Base-by-base conservation (phyloP, 441 rosid species). In the Monsonia emarginata region DNA sequence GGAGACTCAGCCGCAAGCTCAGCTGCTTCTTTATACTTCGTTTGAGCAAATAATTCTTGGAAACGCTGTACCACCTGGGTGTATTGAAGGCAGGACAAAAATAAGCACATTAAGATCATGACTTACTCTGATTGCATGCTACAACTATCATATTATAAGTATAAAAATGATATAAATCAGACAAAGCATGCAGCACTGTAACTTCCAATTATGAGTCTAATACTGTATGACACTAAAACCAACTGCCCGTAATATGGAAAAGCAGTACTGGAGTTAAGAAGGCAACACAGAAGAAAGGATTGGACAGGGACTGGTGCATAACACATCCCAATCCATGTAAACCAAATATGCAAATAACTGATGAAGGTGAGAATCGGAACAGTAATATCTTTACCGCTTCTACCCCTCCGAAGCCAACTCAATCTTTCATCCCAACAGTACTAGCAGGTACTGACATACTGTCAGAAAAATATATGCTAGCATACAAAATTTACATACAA, bases 1-100 rank as follows among this genome's bases (percentile, higher is more conserved):
- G 99, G 99, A 71, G 99, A 92, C 75, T 95, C 99, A 58, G 99
- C 99, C 75, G 99, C 99, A 76, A 95, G 97, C 85, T 95, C 98
- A 42, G 99, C 99, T 50, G 99, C 99, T 81, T 92, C 98, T 76
- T 95, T 95, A 77, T 95, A 95, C 81, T 95, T 95, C 40, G 97
- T 89, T 75, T 95, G 99, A 73, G 99, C 88, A 85, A 95, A 95
- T 61, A 92, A 77, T 77, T 95, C 99, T 81, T 95, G 98, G 74
- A 95, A 95, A 69, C 96, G 88, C 82, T 95, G 99, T 64, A 92
- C 99, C 76, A 95, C 99, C 99, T 92, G 80, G 60, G 63, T 69
- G 22, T 11, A 71, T 69, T 63, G 42, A 79, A 70, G 44, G 54
- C 67, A 57, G 65, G 69, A 72, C n/a, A 42, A 22, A 10, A 54